A percentile compares a stretch with the other conserved stretches of the same genome.
Evolutionary conservation across 495 filamentous ascomycete genomes (phyloP).

Genomic region (Penicillium maclennaniae): DNA sequence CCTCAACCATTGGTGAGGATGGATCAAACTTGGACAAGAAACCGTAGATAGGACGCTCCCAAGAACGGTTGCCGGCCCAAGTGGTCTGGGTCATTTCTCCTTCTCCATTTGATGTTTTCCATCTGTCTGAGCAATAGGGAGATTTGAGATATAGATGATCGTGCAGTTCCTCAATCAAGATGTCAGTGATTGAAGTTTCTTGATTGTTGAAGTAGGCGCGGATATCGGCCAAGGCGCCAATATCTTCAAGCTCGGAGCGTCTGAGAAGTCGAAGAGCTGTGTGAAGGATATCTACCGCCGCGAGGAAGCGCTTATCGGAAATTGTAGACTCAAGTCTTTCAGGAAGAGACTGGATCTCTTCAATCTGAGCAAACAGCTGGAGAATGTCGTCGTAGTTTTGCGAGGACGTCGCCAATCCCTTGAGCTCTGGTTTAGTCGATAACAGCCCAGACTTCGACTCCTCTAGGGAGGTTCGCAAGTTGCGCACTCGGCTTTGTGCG

Average conservation of each 20-base stretch:
- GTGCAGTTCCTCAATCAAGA: constrained; percentile 92
- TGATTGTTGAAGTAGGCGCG: constrained; percentile 88
- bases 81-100: constrained; percentile 50
- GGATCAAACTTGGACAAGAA: constrained; percentile 79
- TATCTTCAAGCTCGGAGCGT: constrained; percentile 83
- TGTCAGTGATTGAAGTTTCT: constrained; percentile 87
- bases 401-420: constrained; percentile 77
- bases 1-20: constrained; percentile 71
- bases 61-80: constrained; percentile 29
- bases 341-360: constrained; percentile 84
- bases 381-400: constrained; percentile 90
- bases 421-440: constrained; percentile 85
- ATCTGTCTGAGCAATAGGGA: constrained; percentile 90
- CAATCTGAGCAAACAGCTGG: constrained; percentile 76
- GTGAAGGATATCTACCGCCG: constrained; percentile 86
- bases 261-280: constrained; percentile 78
- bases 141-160: constrained; percentile 97
- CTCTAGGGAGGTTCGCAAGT: constrained; percentile 76
- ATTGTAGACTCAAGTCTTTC: constrained; percentile 90
- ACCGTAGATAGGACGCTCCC: constrained; percentile 65
- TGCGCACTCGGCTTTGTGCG: constrained; percentile 80
- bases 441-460: constrained; percentile 77
- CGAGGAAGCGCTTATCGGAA: constrained; percentile 92
- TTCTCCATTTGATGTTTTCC: constrained; percentile 60
- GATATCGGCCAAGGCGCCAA: constrained; percentile 83